Conservation (phyloP, 352 stramenopile genomes). For the Phytophthora foliorum region DNA sequence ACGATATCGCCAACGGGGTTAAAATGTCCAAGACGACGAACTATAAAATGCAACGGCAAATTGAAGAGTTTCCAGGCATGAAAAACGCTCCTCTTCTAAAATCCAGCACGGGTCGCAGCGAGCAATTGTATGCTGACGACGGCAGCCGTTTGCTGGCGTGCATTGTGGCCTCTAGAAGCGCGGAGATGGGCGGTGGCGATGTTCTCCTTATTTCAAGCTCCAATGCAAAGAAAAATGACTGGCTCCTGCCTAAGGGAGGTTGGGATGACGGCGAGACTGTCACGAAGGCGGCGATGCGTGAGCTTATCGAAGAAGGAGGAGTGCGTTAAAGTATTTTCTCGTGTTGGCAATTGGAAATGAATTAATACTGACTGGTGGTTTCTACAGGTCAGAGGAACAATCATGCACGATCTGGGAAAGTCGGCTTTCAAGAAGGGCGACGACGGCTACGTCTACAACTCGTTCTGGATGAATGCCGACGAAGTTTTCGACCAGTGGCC, state of each 20-base stretch:
- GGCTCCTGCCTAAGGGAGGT: constrained; percentile 27
- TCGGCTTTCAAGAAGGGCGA: not conserved
- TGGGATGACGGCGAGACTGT: constrained; percentile 21
- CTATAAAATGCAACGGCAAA: constrained; percentile 10
- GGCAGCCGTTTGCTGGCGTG: not conserved
- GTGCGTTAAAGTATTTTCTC: constrained; percentile 11
- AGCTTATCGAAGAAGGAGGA: constrained; percentile 32
- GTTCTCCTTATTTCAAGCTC: constrained; percentile 33
- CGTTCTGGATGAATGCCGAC: constrained; percentile 16
- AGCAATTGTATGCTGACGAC: not conserved
- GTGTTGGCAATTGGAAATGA: not conserved
- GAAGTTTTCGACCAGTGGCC: constrained; percentile 24
- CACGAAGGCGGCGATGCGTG: constrained; percentile 5
- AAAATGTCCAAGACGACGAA: constrained; percentile 5
- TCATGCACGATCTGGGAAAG: not conserved
- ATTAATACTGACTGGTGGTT: not conserved
- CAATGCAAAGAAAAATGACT: constrained; percentile 21
- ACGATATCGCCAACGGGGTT: not conserved
- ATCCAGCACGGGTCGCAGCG: not conserved
- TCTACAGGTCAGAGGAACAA: constrained; percentile 3
- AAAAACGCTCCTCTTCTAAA: not conserved
- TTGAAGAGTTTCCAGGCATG: not conserved
- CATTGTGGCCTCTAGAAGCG: not conserved
- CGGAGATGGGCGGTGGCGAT: not conserved
- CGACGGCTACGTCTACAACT: constrained; percentile 3